Base-by-base conservation (phyloP, 345 rosid genomes). In the Abelmoschus esculentus region DNA sequence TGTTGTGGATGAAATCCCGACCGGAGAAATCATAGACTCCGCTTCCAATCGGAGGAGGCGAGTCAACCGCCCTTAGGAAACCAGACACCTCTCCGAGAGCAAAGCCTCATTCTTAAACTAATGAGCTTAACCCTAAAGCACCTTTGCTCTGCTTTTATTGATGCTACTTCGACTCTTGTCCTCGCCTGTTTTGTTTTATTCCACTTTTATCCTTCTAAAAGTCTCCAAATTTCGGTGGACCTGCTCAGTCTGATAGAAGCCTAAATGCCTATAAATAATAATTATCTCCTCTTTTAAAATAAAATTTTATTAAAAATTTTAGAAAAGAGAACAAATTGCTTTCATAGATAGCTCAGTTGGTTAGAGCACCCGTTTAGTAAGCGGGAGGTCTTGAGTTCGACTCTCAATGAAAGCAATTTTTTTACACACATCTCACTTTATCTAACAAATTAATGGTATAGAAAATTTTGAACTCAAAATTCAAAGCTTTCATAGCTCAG, bases 291-390 rank as follows among this genome's bases (percentile, higher is more conserved):
- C 42, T 38, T 38, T 38, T 2, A 38, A 7, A 38, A 7, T 0
- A 38, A 38, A 7, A 7, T 38, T 38, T 2, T 38, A 38, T 7
- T 38, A 7, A 7, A 1, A 1, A 7, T 9, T 38, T 36, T 0
- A 6, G 1, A 34, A 0, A 36, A 36, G 0, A 0, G 6, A 36
- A 36, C 0, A 36, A 36, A 1, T 6, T 46, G 50, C 15, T 11
- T 1, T 67, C 12, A 58, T 22, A 22, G 26, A 22, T 95, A 88
- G 93, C 93, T 88, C 91, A 91, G 96, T 82, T 87, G 96, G 91
- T 91, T 91, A 90, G 93, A 86, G 91, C 92, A 86, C 92, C 87
- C 85, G 92, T 86, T 88, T 22, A 87, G 90, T 86, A 89, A 17
- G 56, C 4, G 26, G 56, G 56, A 52, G 56, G 56, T n/a, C 22